phyloP scores from a whole-genome alignment of 192 early-diverging fungal species.

The Backusella luteola region DNA sequence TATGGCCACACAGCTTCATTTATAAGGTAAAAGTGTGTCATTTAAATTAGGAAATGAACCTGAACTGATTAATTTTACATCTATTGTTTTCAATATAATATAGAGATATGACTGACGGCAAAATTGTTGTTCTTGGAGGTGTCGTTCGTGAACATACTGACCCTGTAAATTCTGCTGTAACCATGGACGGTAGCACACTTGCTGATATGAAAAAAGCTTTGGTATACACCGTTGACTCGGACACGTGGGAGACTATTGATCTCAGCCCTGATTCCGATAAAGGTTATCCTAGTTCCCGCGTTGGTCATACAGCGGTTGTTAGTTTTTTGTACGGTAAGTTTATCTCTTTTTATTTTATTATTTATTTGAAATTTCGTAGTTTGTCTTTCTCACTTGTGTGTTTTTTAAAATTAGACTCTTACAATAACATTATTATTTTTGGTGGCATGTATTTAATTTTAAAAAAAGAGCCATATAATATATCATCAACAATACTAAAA shows the following conservation, averaged over 20 bases:
- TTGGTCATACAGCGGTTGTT: conserved; percentile 26
- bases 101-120: conserved; percentile 16
- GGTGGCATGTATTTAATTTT: conserved; percentile 23
- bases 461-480: neutral
- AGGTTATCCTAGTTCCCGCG: neutral
- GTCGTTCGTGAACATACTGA: neutral
- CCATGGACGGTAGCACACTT: neutral
- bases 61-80: neutral
- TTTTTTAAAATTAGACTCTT: conserved; percentile 10
- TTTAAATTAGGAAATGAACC: neutral
- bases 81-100: neutral
- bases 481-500: neutral
- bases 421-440: conserved; percentile 27
- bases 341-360: neutral
- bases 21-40: conserved; percentile 10
- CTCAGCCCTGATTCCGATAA: neutral
- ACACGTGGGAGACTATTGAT: conserved; percentile 3
- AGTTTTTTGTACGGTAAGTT: conserved; percentile 7
- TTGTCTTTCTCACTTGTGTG: neutral
- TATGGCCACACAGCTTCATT: conserved; percentile 28
- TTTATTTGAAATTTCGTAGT: neutral
- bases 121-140: conserved; percentile 34
- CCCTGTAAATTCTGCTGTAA: no score
- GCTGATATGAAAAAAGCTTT: conserved; percentile 5
- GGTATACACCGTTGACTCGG: conserved; percentile 18